Conservation (phyloP, 164 flowering plant species). For the Sextonia rubra region DNA sequence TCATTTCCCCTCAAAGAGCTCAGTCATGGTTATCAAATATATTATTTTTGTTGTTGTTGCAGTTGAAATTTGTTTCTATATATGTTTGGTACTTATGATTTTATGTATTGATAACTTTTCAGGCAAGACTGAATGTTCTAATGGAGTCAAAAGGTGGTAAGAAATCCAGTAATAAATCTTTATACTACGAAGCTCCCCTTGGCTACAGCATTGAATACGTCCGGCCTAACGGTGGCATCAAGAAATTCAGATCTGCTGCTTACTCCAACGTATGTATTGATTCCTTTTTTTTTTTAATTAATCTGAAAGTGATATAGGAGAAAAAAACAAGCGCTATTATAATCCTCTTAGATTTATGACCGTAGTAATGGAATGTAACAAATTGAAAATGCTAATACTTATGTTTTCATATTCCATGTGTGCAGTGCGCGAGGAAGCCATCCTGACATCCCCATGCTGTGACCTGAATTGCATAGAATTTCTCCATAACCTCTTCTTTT, state of each 20-base stretch:
- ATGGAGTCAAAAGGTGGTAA: slow-evolving; percentile 46
- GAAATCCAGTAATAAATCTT: slow-evolving; percentile 29
- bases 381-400: neutral
- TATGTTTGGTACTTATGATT: neutral
- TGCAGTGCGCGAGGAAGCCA: slow-evolving; percentile 88
- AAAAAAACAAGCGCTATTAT: no score
- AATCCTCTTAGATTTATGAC: no score
- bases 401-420: slow-evolving; percentile 1
- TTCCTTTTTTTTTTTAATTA: neutral
- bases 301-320: no score
- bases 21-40: no score
- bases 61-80: no score
- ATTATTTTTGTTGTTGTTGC: neutral
- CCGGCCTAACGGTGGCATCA: slow-evolving; percentile 40
- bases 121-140: slow-evolving; percentile 34
- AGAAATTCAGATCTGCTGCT: slow-evolving; percentile 45
- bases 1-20: no score
- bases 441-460: slow-evolving; percentile 48
- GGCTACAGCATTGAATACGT: slow-evolving; percentile 47
- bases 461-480: slow-evolving; percentile 11
- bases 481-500: slow-evolving; percentile 3
- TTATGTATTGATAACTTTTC: slow-evolving; percentile 3
- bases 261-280: slow-evolving; percentile 37
- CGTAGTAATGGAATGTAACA: no score
- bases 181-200: slow-evolving; percentile 40